Base-by-base conservation (phyloP, 768 basidiomycete species). In the Serendipita sp. region DNA sequence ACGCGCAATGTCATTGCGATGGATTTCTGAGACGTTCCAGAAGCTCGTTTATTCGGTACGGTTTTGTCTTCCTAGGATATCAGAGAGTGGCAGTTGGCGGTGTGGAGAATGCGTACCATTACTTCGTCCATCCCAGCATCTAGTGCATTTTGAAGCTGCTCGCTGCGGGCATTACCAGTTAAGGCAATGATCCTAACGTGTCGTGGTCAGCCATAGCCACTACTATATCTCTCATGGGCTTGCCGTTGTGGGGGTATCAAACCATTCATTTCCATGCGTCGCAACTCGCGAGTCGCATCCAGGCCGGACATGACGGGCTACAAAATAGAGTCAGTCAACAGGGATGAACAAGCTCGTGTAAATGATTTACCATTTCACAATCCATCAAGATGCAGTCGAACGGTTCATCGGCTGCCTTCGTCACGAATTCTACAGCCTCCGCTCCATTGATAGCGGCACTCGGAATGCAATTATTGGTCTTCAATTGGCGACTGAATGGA, bases 41-140 rank as follows among this genome's bases (percentile, higher is more conserved):
- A 2, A 72, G 67, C 34, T 70, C 66, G 24, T 71, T 68, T 5
- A 72, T 65, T 47, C 66, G 68, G 64, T 72, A 72, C 3, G 71
- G 71, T 58, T 72, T 72, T 32, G 68, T 70, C 70, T 70, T 38
- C 2, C 28, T 10, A 10, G 35, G 35, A 35, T 28, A 24, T 37
- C n/a, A 28, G 3, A 3, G 34, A 51, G 13, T 10, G 44, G 15
- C 15, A 18, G 30, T 3, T 10, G 41, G 8, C 13, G 11, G 37
- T 10, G 32, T 5, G 3, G 28, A 28, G 24, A 28, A 5, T 11
- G 56, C 70, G 28, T 56, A 71, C 67, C 45, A 72, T 45, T 28
- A 72, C 70, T 2, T 70, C 69, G 65, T 72, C 68, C 71, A 72
- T 72, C 11, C 72, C 72, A 24, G 71, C 68, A 16, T 67, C 64